phyloP scores from a whole-genome alignment of 805 yeast genomes.

The Kuraishia piskuri region DNA sequence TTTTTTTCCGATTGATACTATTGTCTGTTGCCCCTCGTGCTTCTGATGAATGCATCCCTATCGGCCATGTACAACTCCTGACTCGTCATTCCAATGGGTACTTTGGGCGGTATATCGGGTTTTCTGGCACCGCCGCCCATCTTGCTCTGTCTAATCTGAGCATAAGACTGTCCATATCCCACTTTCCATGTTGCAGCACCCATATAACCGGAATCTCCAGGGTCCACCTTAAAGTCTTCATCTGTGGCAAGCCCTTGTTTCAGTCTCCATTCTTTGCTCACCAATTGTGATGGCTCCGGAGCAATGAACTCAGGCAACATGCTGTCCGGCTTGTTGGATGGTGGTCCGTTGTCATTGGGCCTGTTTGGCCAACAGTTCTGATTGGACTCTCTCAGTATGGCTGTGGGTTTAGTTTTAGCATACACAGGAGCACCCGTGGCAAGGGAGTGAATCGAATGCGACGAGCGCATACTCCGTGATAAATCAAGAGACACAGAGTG shows the following conservation, averaged over 20 bases:
- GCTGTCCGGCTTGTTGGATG: conserved; percentile 20
- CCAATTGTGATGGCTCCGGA: conserved; percentile 34
- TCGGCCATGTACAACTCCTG: conserved; percentile 8
- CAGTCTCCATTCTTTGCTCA: conserved; percentile 3
- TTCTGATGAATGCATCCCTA: conserved; percentile 4
- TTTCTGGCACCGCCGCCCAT: conserved; percentile 3
- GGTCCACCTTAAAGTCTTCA: conserved; percentile 7
- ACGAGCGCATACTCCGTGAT: neutral
- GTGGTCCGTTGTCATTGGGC: neutral
- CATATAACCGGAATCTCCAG: conserved; percentile 7
- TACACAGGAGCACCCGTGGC: neutral
- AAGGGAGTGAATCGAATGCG: neutral
- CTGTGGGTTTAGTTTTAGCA: neutral
- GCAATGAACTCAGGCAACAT: conserved; percentile 30
- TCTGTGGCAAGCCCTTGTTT: conserved; percentile 4
- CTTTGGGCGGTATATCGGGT: conserved; percentile 10
- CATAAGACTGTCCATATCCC: conserved; percentile 3
- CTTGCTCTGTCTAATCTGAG: conserved; percentile 1
- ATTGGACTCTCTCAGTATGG: neutral
- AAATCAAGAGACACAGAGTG: neutral
- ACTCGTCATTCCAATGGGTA: conserved; percentile 8
- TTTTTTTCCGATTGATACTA: neutral
- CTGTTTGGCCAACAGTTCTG: neutral
- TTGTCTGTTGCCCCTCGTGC: conserved; percentile 5
- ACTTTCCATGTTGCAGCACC: conserved; percentile 6